These are phyloP conservation scores for Trametes sanguinea DNA, from an alignment of 768 basidiomycete genomes.

Conservation along the genomic window DNA sequence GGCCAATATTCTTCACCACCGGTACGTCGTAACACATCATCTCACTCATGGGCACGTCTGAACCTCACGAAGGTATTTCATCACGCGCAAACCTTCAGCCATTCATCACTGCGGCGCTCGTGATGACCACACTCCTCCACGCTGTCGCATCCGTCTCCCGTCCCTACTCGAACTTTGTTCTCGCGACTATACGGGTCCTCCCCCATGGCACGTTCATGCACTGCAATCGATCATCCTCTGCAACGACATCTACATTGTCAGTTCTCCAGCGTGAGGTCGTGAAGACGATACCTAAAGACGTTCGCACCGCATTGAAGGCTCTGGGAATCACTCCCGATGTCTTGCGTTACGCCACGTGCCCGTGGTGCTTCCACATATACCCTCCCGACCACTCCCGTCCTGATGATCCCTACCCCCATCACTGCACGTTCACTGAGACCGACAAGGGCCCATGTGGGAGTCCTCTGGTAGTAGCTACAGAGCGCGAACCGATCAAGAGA, in stretches of 20 bases:
- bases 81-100: background rate
- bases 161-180: background rate
- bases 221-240: background rate
- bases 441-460: background rate
- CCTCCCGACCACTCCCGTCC: background rate
- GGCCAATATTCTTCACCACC: background rate
- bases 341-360: conserved; percentile 2
- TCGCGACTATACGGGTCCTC: conserved; percentile 33
- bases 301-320: background rate
- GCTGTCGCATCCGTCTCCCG: background rate
- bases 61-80: no score
- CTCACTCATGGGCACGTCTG: no score
- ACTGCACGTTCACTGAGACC: background rate
- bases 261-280: background rate
- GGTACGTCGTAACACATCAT: background rate
- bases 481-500: no score
- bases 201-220: background rate
- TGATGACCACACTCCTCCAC: background rate
- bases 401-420: background rate
- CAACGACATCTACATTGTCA: background rate
- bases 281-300: background rate
- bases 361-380: conserved; percentile 1
- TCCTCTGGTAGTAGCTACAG: no score
- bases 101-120: background rate
- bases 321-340: background rate